phyloP scores from a whole-genome alignment of 805 yeast species.

The Ascoidea rubescens region DNA sequence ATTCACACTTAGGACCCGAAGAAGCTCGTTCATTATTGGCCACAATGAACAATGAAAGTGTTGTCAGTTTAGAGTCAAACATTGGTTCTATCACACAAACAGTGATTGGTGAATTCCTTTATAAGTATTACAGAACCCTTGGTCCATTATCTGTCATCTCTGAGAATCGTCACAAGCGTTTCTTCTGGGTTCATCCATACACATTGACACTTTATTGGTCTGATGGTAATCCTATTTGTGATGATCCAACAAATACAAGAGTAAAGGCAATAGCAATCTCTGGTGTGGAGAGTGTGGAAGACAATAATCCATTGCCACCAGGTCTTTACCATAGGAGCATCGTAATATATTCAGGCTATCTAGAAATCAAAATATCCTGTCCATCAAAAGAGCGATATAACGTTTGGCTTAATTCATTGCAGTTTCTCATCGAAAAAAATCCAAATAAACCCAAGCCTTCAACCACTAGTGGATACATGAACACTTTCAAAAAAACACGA shows the following conservation, averaged over 20 bases:
- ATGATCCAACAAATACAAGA: constrained; percentile 49
- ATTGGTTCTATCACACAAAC: constrained; percentile 84
- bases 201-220: constrained; percentile 88
- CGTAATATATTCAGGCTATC: constrained; percentile 48
- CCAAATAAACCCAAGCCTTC: too few species aligned
- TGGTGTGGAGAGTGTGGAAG: constrained; percentile 68
- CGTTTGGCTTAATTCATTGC: constrained; percentile 78
- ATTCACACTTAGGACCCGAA: neutral
- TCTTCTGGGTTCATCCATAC: constrained; percentile 95
- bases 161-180: constrained; percentile 78
- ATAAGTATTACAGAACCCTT: constrained; percentile 69
- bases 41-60: neutral
- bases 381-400: constrained; percentile 79
- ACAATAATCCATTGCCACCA: constrained; percentile 77
- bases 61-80: neutral
- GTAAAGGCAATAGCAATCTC: constrained; percentile 73
- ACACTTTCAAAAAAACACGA: too few species aligned
- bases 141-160: constrained; percentile 65
- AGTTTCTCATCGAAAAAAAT: constrained; percentile 56
- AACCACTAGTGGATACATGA: too few species aligned
- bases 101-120: constrained; percentile 81
- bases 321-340: constrained; percentile 82
- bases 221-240: constrained; percentile 58
- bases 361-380: constrained; percentile 69
- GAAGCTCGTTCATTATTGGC: neutral